Evolutionary conservation across 345 rosid genomes (phyloP), one percentile per base, ranked within the genome.

Genomic region (Nasturtium officinale): DNA sequence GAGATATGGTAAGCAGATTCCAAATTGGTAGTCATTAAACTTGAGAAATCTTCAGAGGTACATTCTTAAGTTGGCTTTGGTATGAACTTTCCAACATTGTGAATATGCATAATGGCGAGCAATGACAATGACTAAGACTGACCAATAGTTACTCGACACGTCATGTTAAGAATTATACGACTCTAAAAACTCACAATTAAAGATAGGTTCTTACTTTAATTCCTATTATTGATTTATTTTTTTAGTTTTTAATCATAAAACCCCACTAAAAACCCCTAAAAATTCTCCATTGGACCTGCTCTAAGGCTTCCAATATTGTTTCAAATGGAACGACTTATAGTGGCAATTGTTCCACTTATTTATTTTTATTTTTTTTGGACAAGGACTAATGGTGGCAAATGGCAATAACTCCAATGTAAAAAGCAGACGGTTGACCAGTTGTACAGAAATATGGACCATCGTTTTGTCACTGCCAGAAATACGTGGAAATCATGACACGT

Each of bases 81-180:
- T 7, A 78, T 17, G 60, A 16, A 75, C 3, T 80, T 83, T 6
- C 87, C 90, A 7, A 83, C 88, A 61, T 87, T 87, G 77, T 87
- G 86, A 16, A 89, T 50, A 91, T 89, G 26, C 43, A 77, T 2
- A 32, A 6, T 0, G 33, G 10, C 17, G 40, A 56, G 29, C 9
- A 17, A 18, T 37, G 37, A 51, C n/a, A n/a, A 21, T 66, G 43
- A 50, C 15, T n/a, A n/a, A n/a, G n/a, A n/a, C n/a, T n/a, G n/a
- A n/a, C n/a, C n/a, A n/a, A n/a, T n/a, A n/a, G n/a, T n/a, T n/a
- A n/a, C n/a, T n/a, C n/a, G n/a, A n/a, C n/a, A n/a, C n/a, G n/a
- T n/a, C n/a, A n/a, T n/a, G n/a, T n/a, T n/a, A n/a, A n/a, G n/a
- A n/a, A n/a, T n/a, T n/a, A n/a, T n/a, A n/a, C n/a, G n/a, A n/a